Base-by-base conservation (phyloP, 345 rosid species). In the Euphorbia lathyris region DNA sequence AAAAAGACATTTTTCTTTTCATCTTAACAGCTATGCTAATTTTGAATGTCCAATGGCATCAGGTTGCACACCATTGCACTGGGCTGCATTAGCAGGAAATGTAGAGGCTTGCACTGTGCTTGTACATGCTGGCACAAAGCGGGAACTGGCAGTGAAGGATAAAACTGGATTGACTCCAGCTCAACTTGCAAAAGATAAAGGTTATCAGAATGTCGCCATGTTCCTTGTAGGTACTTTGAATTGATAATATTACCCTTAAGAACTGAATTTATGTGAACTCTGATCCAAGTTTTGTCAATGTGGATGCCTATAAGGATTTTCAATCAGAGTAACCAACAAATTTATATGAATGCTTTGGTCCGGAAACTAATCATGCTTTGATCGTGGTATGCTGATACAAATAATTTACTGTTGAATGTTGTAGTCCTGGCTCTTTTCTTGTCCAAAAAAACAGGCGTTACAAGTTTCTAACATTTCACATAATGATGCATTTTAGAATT, bases 11-110 rank as follows among this genome's bases (percentile, higher is more conserved):
- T 5, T 20, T 0, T 5, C 25, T 19, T 51, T 19, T 20, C 9
- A 4, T 51, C 38, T 56, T 23, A 11, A 4, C 25, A 58, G 9
- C 17, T 0, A 11, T 48, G 29, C 42, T 50, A 56, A 67, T 58
- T n/a, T 69, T 66, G 36, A 11, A 48, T 63, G 4, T 67, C 43
- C 52, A 19, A 70, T 72, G 71, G 74, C 65, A 67, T 72, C 76
- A 95, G 99, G 99, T 61, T 92, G 96, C 77, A 92, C 97, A 34
- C 99, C 99, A 66, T 83, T 92, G 85, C 99, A 95, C 71, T 92
- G 97, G 97, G 99, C 99, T 68, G 97, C 83, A 32, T 45, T 87
- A 65, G 81, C 80, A 75, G 97, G 93, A 77, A 86, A 90, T 77
- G 81, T 80, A 26, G 99, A 95, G 81, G 93, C 89, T 34, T 88